phyloP scores from a whole-genome alignment of 257 asterid species.

The Datura wrightii region DNA sequence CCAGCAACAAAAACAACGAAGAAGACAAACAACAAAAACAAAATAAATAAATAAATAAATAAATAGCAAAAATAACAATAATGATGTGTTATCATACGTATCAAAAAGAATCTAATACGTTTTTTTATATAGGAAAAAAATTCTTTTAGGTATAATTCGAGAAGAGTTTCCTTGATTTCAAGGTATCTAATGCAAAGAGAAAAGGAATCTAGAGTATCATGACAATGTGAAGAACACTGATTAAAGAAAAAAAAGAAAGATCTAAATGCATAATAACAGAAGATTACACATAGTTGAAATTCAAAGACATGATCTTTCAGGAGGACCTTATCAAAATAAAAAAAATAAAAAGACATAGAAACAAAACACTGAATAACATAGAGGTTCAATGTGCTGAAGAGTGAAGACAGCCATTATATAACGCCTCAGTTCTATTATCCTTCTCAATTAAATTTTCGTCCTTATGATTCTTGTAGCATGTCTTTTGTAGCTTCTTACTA shows the following conservation, averaged over 20 bases:
- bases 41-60: too few species aligned
- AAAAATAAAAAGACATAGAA: constrained; percentile 2
- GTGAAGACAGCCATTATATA: background rate
- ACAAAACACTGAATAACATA: background rate
- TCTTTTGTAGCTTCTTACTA: background rate
- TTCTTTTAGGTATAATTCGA: background rate
- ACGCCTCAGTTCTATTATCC: constrained; percentile 1
- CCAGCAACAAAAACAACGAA: background rate
- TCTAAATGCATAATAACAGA: constrained; percentile 5
- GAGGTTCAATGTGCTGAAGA: constrained; percentile 16
- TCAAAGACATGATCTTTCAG: constrained; percentile 3
- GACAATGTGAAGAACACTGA: constrained; percentile 10
- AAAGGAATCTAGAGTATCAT: constrained; percentile 14
- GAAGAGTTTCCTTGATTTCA: constrained; percentile 6
- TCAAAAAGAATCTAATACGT: background rate
- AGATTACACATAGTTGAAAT: background rate
- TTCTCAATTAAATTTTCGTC: background rate
- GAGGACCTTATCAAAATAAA: background rate
- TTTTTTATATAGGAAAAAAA: background rate
- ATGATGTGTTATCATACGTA: background rate
- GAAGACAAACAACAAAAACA: too few species aligned
- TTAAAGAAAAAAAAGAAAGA: background rate
- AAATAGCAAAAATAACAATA: too few species aligned
- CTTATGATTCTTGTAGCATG: background rate
- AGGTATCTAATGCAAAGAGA: constrained; percentile 13